Percentiles rank a stretch among this genome's conserved stretches.
phyloP scores from a whole-genome alignment of 306 rosid species.

The Lathyrus aphaca region DNA sequence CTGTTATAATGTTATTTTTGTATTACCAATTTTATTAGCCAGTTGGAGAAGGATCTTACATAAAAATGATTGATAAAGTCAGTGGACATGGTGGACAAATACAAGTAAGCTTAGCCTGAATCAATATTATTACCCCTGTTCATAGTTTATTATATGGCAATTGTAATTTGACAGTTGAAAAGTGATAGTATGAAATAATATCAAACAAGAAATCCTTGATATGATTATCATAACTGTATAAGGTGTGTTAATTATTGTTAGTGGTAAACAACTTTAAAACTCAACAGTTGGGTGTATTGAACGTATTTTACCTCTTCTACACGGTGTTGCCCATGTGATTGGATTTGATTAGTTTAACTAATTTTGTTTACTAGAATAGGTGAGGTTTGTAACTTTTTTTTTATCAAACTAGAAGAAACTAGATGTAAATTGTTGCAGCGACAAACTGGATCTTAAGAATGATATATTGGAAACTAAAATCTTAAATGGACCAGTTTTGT shows the following conservation, averaged over 20 bases:
- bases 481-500: too few species aligned
- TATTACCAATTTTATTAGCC: constrained; percentile 78
- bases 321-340: not conserved
- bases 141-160: not conserved
- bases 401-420: too few species aligned
- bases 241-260: constrained; percentile 17
- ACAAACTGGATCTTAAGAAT: too few species aligned
- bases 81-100: constrained; percentile 98
- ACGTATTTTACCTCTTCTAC: not conserved
- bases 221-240: constrained; percentile 1
- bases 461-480: too few species aligned
- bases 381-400: too few species aligned
- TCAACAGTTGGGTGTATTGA: not conserved
- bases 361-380: constrained; percentile 9
- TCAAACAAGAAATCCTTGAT: constrained; percentile 9
- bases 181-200: constrained; percentile 10
- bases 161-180: constrained; percentile 33
- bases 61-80: constrained; percentile 98
- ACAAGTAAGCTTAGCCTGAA: constrained; percentile 68
- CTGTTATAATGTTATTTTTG: constrained; percentile 32
- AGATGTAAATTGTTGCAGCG: too few species aligned
- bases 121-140: constrained; percentile 12
- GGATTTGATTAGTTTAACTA: constrained; percentile 17
- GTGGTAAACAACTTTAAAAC: not conserved
- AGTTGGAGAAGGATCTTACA: constrained; percentile 96